A percentile compares a stretch with the other conserved stretches of the same genome.
Conservation (phyloP, 2,329 filamentous ascomycete genomes). For the Leptosphaerulina australis region DNA sequence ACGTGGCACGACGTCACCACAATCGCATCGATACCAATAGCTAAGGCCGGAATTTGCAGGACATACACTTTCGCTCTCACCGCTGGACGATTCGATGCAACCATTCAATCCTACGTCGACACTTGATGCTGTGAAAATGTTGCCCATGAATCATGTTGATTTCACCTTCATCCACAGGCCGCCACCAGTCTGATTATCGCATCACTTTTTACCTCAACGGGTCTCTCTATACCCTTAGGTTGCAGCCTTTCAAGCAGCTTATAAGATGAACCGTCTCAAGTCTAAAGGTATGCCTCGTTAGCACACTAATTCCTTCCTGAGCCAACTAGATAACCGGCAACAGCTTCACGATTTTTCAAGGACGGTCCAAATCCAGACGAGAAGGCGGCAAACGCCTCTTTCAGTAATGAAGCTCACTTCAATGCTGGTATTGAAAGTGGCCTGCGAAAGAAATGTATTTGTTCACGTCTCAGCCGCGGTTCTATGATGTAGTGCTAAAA, state of each 20-base stretch:
- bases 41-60: too few species aligned
- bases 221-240: neutral
- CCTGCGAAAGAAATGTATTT: constrained; percentile 27
- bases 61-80: neutral
- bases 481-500: neutral
- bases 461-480: neutral
- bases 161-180: constrained; percentile 5
- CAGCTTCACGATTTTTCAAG: constrained; percentile 34
- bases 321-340: too few species aligned
- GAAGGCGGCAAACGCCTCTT: constrained; percentile 15
- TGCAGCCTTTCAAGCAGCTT: neutral
- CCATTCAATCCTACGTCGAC: neutral
- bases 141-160: neutral
- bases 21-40: too few species aligned
- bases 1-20: too few species aligned
- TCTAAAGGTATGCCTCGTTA: constrained; percentile 22
- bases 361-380: constrained; percentile 26
- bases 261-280: constrained; percentile 30
- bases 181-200: neutral
- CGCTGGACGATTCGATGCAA: neutral
- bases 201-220: neutral
- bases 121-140: neutral
- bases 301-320: neutral
- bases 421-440: constrained; percentile 24
- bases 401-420: constrained; percentile 9